Conservation (phyloP, 352 stramenopile genomes). For the Globisporangium radiosum region DNA sequence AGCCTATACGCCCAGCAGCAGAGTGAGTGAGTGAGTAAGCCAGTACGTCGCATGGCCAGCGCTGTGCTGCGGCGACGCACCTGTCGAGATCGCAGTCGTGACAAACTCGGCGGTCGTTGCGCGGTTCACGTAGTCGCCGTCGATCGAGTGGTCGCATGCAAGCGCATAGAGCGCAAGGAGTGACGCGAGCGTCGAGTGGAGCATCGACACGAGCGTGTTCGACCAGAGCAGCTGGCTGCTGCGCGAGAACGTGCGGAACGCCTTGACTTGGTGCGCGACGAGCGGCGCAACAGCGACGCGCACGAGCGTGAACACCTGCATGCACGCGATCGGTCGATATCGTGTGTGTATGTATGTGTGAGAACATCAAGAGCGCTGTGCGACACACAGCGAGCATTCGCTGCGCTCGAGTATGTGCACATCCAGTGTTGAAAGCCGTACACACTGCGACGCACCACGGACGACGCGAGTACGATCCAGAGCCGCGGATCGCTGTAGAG, state of each 20-base stretch:
- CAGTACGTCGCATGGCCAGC: no score
- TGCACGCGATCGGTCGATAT: no score
- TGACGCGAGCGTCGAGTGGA: slow-evolving; percentile 57
- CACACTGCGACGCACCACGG: slow-evolving; percentile 25
- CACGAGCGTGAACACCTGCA: slow-evolving; percentile 35
- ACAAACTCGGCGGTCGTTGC: slow-evolving; percentile 31
- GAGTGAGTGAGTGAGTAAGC: neutral
- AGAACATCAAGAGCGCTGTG: no score
- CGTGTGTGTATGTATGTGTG: neutral
- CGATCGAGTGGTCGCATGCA: slow-evolving; percentile 42
- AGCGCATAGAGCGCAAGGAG: slow-evolving; percentile 45
- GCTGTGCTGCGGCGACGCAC: slow-evolving; percentile 12
- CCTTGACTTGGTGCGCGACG: slow-evolving; percentile 30
- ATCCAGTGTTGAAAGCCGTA: neutral
- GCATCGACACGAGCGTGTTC: slow-evolving; percentile 73
- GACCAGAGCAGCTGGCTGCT: slow-evolving; percentile 48
- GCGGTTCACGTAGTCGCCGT: slow-evolving; percentile 32
- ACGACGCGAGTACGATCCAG: slow-evolving; percentile 62
- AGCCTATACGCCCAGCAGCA: slow-evolving; percentile 15
- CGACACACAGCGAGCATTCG: no score
- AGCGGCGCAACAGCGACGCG: slow-evolving; percentile 38
- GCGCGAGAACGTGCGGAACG: slow-evolving; percentile 37
- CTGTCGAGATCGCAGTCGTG: slow-evolving; percentile 61
- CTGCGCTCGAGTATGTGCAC: neutral
- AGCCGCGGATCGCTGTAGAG: slow-evolving; percentile 48